Percentiles rank a stretch among this genome's conserved stretches.
Conservation (phyloP, 2,329 filamentous ascomycete genomes). For the Huntiella abstrusa region DNA sequence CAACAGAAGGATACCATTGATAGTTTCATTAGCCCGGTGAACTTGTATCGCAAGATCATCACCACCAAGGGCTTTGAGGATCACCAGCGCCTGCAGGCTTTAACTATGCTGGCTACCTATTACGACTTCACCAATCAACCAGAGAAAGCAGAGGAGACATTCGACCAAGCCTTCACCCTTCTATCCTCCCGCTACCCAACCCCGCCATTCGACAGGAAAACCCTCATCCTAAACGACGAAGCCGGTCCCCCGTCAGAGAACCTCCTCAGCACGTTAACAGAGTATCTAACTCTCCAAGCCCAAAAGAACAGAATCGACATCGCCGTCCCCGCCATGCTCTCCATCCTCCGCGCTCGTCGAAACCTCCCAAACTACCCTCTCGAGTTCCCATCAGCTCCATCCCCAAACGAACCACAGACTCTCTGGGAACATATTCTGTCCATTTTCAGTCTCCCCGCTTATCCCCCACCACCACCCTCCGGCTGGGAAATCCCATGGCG, state of each 20-base stretch:
- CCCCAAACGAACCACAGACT: background rate
- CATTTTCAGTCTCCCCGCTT: slow-evolving; percentile 30
- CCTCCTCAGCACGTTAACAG: slow-evolving; percentile 54
- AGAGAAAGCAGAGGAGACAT: slow-evolving; percentile 51
- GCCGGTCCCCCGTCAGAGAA: slow-evolving; percentile 48
- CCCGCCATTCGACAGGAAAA: slow-evolving; percentile 35
- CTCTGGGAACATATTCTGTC: background rate
- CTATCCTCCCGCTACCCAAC: slow-evolving; percentile 33
- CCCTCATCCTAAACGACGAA: slow-evolving; percentile 43
- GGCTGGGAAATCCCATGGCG: slow-evolving; percentile 51
- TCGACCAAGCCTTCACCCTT: slow-evolving; percentile 57
- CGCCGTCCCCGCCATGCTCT: slow-evolving; percentile 71
- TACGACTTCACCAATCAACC: slow-evolving; percentile 55
- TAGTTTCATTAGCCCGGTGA: slow-evolving; percentile 54
- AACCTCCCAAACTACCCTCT: slow-evolving; percentile 27
- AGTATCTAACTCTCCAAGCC: slow-evolving; percentile 61
- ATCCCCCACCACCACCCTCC: slow-evolving; percentile 50
- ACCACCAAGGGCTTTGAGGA: slow-evolving; percentile 61
- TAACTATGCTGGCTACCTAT: slow-evolving; percentile 69
- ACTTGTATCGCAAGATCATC: slow-evolving; percentile 64
- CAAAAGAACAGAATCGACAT: slow-evolving; percentile 43
- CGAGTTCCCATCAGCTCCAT: background rate
- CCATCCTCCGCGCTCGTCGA: slow-evolving; percentile 61
- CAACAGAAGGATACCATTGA: slow-evolving; percentile 42
- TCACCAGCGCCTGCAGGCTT: slow-evolving; percentile 65